Conservation (phyloP, 192 early-diverging fungal genomes). For the Endogone sp. region DNA sequence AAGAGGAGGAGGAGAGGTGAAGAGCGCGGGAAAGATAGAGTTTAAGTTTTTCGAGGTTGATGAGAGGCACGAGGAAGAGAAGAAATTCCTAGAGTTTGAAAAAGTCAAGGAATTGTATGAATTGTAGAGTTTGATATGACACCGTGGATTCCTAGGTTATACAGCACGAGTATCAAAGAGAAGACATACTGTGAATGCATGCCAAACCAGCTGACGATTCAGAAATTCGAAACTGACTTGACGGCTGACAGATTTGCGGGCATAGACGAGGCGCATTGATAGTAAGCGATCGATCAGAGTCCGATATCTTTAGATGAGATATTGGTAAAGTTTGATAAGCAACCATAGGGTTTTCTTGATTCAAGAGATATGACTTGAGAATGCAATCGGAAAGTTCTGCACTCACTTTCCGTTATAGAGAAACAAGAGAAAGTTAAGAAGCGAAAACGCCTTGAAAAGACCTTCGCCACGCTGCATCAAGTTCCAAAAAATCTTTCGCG, state of each 20-base stretch:
- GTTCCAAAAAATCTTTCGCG: conserved; percentile 50
- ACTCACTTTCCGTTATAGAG: conserved; percentile 77
- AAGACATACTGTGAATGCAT: conserved; percentile 76
- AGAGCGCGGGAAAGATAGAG: conserved; percentile 41
- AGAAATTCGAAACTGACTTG: conserved; percentile 90
- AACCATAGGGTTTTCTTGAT: conserved; percentile 5
- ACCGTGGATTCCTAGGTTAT: background rate
- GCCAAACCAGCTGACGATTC: conserved; percentile 93
- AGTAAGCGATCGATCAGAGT: conserved; percentile 74
- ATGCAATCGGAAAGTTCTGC: background rate
- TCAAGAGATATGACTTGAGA: too few species aligned
- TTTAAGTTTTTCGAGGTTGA: conserved; percentile 63
- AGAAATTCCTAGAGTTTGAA: conserved; percentile 73
- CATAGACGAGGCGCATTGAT: conserved; percentile 80
- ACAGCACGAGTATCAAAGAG: too few species aligned
- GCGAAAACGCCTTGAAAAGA: conserved; percentile 48
- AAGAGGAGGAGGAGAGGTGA: conserved; percentile 30
- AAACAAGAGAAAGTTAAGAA: conserved; percentile 84
- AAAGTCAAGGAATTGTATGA: background rate
- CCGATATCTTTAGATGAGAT: too few species aligned
- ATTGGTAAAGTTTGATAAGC: conserved; percentile 2
- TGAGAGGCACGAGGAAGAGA: conserved; percentile 77
- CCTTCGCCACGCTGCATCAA: conserved; percentile 59
- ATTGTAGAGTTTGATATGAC: conserved; percentile 1
- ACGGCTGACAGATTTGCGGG: conserved; percentile 65